A percentile compares a stretch with the other conserved stretches of the same genome.
phyloP scores from a whole-genome alignment of 2,329 filamentous ascomycete genomes.

The Alternaria sp. region DNA sequence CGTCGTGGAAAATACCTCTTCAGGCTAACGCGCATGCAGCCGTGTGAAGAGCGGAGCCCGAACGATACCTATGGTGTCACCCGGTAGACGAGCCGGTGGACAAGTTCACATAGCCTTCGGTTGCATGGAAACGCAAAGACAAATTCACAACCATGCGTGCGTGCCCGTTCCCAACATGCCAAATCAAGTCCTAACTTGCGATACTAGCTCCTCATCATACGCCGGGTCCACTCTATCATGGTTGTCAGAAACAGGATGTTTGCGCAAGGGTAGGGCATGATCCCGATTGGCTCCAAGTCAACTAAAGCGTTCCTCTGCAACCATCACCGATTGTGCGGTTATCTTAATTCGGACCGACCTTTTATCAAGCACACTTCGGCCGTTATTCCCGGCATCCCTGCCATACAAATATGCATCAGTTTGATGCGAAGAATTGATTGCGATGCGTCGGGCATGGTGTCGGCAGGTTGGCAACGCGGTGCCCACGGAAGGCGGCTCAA shows the following conservation, averaged over 20 bases:
- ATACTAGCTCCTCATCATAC: conserved; percentile 1
- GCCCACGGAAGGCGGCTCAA: background rate
- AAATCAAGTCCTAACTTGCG: conserved; percentile 8
- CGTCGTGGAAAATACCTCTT: background rate
- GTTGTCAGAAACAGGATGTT: conserved; percentile 3
- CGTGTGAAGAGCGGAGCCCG: background rate
- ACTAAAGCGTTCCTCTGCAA: background rate
- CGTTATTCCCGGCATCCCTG: background rate
- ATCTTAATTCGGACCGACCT: background rate
- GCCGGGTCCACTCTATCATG: conserved; percentile 8
- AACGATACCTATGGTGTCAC: background rate
- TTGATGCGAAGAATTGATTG: background rate
- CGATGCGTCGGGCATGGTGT: background rate
- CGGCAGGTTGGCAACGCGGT: background rate
- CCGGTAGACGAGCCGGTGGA: conserved; percentile 3
- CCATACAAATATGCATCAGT: background rate
- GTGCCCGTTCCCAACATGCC: conserved; percentile 10
- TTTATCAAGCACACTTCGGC: conserved; percentile 1
- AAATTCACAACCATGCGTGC: background rate
- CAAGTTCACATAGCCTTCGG: conserved; percentile 3
- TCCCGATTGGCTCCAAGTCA: conserved; percentile 4
- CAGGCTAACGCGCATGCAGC: conserved; percentile 1
- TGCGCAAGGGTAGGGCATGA: background rate
- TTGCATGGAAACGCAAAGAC: conserved; percentile 2
- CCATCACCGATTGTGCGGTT: background rate